Percentiles rank a stretch among this genome's conserved stretches.
Evolutionary conservation across 2,329 filamentous ascomycete genomes (phyloP).

Genomic region (Aureobasidium sp.): DNA sequence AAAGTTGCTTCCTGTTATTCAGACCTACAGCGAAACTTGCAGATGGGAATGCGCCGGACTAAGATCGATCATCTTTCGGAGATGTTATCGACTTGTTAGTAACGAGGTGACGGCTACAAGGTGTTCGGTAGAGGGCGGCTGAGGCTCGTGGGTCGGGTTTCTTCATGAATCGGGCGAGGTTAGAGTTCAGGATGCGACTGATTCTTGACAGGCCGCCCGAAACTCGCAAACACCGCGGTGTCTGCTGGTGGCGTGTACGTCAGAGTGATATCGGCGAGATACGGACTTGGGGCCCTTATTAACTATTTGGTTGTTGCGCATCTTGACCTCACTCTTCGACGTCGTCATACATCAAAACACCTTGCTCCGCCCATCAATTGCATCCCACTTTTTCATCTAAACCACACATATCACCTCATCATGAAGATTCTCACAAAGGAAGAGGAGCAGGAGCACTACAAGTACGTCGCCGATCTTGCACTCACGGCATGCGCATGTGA

Average conservation of each 20-base stretch:
- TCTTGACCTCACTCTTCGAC: slow-evolving; percentile 3
- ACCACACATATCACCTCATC: slow-evolving; percentile 23
- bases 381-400: background rate
- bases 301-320: slow-evolving; percentile 1
- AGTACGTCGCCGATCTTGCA: slow-evolving; percentile 34
- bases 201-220: background rate
- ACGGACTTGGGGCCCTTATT: background rate
- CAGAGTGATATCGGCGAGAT: slow-evolving; percentile 1
- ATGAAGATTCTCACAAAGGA: slow-evolving; percentile 98
- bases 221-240: slow-evolving; percentile 2
- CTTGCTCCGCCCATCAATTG: background rate
- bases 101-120: background rate
- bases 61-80: background rate
- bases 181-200: background rate
- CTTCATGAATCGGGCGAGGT: background rate
- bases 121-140: background rate
- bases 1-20: no score
- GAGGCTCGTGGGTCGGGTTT: background rate
- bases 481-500: slow-evolving; percentile 2
- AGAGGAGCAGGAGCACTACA: slow-evolving; percentile 82
- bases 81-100: background rate
- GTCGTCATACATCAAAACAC: slow-evolving; percentile 9
- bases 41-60: background rate
- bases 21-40: no score
- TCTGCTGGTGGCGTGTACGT: slow-evolving; percentile 8